Conservation (phyloP, 805 yeast genomes). For the Candida multigemmis region DNA sequence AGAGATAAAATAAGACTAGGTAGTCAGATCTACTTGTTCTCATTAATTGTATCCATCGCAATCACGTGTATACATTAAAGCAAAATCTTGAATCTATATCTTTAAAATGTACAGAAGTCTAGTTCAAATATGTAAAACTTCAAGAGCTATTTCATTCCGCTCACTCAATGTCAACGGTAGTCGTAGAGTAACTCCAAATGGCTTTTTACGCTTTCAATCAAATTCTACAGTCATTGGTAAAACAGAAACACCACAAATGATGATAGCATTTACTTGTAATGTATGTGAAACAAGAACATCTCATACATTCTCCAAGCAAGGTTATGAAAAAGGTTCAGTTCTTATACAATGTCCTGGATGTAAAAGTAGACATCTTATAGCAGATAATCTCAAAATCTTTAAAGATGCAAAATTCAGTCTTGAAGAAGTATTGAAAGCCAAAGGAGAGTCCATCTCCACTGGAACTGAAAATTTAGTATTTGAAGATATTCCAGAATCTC, state of each 20-base stretch:
- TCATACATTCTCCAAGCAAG: conserved; percentile 88
- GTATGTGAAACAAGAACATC: conserved; percentile 76
- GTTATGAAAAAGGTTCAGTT: conserved; percentile 80
- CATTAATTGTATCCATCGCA: too few species aligned
- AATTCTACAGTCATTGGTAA: conserved; percentile 29
- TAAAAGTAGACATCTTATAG: conserved; percentile 77
- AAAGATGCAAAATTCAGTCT: conserved; percentile 71
- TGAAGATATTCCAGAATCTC: conserved; percentile 55
- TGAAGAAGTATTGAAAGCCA: conserved; percentile 64
- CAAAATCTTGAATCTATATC: too few species aligned
- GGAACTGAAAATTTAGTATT: conserved; percentile 61
- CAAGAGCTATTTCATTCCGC: too few species aligned
- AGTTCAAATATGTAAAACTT: too few species aligned
- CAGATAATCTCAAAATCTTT: conserved; percentile 66
- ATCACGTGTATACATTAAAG: too few species aligned
- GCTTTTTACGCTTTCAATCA: too few species aligned
- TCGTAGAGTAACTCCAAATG: too few species aligned
- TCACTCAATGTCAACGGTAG: too few species aligned
- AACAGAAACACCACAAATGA: conserved; percentile 67
- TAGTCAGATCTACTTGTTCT: too few species aligned
- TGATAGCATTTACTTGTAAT: conserved; percentile 91
- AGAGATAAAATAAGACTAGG: too few species aligned
- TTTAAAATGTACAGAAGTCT: too few species aligned
- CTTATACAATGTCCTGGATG: conserved; percentile 90
- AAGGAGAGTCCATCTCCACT: conserved; percentile 68